phyloP scores from a whole-genome alignment of 345 rosid genomes.

The Physaria fendleri region DNA sequence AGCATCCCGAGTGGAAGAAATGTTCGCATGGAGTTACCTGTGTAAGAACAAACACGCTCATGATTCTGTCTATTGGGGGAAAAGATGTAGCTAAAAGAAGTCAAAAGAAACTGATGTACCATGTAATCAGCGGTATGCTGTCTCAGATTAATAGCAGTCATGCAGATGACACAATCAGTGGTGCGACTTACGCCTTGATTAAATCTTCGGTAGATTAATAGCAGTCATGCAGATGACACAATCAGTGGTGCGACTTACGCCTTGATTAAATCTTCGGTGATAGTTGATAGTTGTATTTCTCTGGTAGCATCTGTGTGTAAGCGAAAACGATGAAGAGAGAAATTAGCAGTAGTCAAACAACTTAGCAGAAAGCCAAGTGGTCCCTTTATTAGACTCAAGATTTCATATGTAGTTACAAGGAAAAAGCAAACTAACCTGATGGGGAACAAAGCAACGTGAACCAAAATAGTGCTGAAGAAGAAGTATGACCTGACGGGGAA shows the following conservation, averaged over 20 bases:
- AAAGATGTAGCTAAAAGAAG: neutral
- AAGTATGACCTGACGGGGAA: too few species aligned
- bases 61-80: neutral
- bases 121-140: conserved; percentile 72
- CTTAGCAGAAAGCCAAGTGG: too few species aligned
- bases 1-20: conserved; percentile 90
- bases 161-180: conserved; percentile 93
- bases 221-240: conserved; percentile 98
- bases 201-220: conserved; percentile 67
- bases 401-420: too few species aligned
- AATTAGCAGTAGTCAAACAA: conserved; percentile 1
- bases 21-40: conserved; percentile 98
- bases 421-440: too few species aligned
- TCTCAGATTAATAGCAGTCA: conserved; percentile 74
- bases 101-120: conserved; percentile 37
- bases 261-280: conserved; percentile 59
- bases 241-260: conserved; percentile 47
- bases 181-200: conserved; percentile 43
- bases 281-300: conserved; percentile 91
- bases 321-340: neutral
- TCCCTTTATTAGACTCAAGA: too few species aligned
- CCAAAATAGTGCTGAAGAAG: too few species aligned
- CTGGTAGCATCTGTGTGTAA: conserved; percentile 83
- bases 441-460: too few species aligned
- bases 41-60: conserved; percentile 6